Evolutionary conservation across 2,329 filamentous ascomycete genomes (phyloP), one percentile per base, ranked within the genome.

Genomic region (Fusarium pseudoanthophilum): DNA sequence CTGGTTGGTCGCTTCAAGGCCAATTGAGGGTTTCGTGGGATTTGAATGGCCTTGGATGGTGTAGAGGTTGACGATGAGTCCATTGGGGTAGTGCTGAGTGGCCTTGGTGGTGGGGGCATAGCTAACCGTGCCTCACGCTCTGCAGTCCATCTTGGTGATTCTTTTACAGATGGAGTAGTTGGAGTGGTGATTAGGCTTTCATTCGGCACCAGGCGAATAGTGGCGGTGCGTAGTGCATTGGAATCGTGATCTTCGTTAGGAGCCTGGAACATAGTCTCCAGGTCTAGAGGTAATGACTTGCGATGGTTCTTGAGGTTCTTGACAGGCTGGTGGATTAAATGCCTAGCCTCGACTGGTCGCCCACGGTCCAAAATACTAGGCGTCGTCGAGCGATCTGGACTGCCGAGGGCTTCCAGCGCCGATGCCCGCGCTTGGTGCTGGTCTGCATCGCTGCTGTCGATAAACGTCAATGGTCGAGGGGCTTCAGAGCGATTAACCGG

Each of bases 211-310:
- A 53, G 21, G 8, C 18, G 32, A 37, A 14, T 53, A 14, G 58
- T 40, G 13, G 48, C 24, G 40, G 45, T 28, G 48, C 34, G 56
- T 28, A 32, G 57, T 28, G 53, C 39, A 4, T 62, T 46, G 26
- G 66, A 24, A 16, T 39, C 39, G 24, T 55, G 48, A 5, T 62
- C 53, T 45, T 70, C 52, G 24, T 42, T 55, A n/a, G 60, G 45
- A 9, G 30, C 46, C 32, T 63, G 53, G 16, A 43, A 55, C 24
- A 60, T 55, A 16, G 64, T 45, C 52, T 66, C 63, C 39, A 69
- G 55, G 53, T 70, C 67, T 55, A 70, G 43, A 11, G 66, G 67
- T 5, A 70, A 36, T 32, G 67, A 70, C 37, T 70, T 70, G 40
- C 67, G 67, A 37, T 70, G 48, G 28, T 42, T 45, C 56, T 56